phyloP scores from a whole-genome alignment of 148 eudicot species.

The Rhododendron ferrugineum region DNA sequence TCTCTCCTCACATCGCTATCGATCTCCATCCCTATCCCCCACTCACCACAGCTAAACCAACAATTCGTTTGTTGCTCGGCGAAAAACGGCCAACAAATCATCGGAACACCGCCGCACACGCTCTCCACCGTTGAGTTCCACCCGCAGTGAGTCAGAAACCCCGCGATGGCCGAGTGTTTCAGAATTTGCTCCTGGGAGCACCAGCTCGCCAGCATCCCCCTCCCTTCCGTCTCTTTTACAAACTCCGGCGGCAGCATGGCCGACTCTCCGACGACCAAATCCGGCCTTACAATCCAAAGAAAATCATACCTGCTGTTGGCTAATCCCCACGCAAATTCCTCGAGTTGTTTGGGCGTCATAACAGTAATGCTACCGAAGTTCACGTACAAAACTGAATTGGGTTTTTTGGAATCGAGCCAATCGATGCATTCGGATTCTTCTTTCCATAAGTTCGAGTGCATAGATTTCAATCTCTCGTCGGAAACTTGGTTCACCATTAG shows the following conservation, averaged over 20 bases:
- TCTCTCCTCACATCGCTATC: slow-evolving; percentile 27
- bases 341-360: slow-evolving; percentile 31
- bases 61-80: slow-evolving; percentile 38
- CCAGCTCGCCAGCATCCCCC: slow-evolving; percentile 47
- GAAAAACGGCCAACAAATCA: slow-evolving; percentile 36
- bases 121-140: slow-evolving; percentile 36
- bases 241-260: slow-evolving; percentile 42
- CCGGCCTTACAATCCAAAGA: slow-evolving; percentile 60
- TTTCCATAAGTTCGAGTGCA: slow-evolving; percentile 50
- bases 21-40: slow-evolving; percentile 35
- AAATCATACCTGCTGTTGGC: slow-evolving; percentile 50
- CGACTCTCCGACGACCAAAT: slow-evolving; percentile 35
- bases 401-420: slow-evolving; percentile 41
- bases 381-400: slow-evolving; percentile 42
- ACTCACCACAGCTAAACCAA: slow-evolving; percentile 21
- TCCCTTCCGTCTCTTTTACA: slow-evolving; percentile 22
- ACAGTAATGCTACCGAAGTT: slow-evolving; percentile 54
- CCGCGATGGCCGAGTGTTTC: slow-evolving; percentile 34
- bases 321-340: slow-evolving; percentile 63
- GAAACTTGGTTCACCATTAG: slow-evolving; percentile 20
- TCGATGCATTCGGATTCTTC: slow-evolving; percentile 40
- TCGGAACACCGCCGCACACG: slow-evolving; percentile 17
- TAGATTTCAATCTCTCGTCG: slow-evolving; percentile 19
- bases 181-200: slow-evolving; percentile 41
- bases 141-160: slow-evolving; percentile 37